phyloP scores from a whole-genome alignment of 2,329 filamentous ascomycete species.

The Elsinoe arachidis region DNA sequence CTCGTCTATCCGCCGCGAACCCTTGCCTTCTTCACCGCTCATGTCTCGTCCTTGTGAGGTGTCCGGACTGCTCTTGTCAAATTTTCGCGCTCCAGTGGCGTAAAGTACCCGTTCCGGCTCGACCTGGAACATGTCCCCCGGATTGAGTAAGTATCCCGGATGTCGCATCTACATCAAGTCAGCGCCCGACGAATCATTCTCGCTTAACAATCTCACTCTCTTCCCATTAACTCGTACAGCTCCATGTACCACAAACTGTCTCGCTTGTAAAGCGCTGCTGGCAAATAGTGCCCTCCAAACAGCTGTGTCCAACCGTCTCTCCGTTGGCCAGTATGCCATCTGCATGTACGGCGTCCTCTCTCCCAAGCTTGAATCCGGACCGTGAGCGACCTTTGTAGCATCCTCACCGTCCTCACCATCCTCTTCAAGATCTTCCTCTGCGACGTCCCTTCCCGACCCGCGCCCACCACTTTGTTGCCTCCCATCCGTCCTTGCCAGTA shows the following conservation, averaged over 20 bases:
- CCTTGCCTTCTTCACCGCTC: constrained; percentile 11
- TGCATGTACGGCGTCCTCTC: constrained; percentile 82
- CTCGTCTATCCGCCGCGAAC: not conserved
- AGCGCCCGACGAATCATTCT: not conserved
- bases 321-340: constrained; percentile 88
- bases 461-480: constrained; percentile 74
- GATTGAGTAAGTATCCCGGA: constrained; percentile 88
- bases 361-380: constrained; percentile 12
- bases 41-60: constrained; percentile 14
- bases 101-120: constrained; percentile 80
- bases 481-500: constrained; percentile 74
- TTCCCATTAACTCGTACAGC: constrained; percentile 93
- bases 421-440: constrained; percentile 15
- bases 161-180: constrained; percentile 64
- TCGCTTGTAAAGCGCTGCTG: constrained; percentile 82
- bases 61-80: constrained; percentile 21
- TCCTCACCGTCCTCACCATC: constrained; percentile 16
- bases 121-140: constrained; percentile 97
- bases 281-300: constrained; percentile 91
- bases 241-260: constrained; percentile 90
- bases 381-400: constrained; percentile 10
- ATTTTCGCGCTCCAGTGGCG: constrained; percentile 62
- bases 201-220: constrained; percentile 52
- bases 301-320: constrained; percentile 86
- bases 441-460: constrained; percentile 58